phyloP scores from a whole-genome alignment of 2,329 filamentous ascomycete genomes.

The Leptoxyphium fumago region DNA sequence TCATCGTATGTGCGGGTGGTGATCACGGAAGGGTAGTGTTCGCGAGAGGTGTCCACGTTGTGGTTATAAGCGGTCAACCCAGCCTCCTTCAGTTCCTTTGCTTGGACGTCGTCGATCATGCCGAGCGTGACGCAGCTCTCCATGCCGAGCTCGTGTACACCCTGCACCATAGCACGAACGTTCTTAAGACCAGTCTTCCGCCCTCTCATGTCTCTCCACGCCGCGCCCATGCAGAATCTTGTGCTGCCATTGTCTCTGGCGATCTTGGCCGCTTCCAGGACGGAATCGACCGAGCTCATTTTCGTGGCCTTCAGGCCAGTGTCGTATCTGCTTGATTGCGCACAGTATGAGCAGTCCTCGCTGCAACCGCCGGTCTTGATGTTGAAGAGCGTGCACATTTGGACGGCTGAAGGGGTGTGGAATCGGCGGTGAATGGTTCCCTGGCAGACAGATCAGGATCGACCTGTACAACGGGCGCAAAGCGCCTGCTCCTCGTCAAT shows the following conservation, averaged over 20 bases:
- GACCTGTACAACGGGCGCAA: neutral
- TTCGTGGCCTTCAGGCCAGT: slow-evolving; percentile 68
- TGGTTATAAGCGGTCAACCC: slow-evolving; percentile 89
- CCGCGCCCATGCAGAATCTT: slow-evolving; percentile 88
- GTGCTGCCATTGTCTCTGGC: slow-evolving; percentile 77
- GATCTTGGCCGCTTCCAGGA: slow-evolving; percentile 60
- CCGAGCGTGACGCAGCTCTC: slow-evolving; percentile 87
- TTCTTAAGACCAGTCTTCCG: slow-evolving; percentile 72
- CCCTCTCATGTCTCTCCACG: slow-evolving; percentile 87
- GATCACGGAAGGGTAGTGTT: slow-evolving; percentile 78
- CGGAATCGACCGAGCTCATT: slow-evolving; percentile 64
- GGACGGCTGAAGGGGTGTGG: slow-evolving; percentile 69
- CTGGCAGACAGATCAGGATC: slow-evolving; percentile 27
- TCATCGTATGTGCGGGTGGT: slow-evolving; percentile 80
- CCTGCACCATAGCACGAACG: slow-evolving; percentile 72
- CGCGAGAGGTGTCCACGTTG: slow-evolving; percentile 79
- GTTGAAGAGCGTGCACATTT: slow-evolving; percentile 91
- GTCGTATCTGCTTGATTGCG: slow-evolving; percentile 68
- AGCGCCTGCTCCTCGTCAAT: neutral
- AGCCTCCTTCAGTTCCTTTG: slow-evolving; percentile 65
- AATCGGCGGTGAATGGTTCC: slow-evolving; percentile 67
- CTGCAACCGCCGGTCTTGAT: slow-evolving; percentile 90
- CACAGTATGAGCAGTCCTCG: slow-evolving; percentile 88
- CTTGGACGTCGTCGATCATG: slow-evolving; percentile 69
- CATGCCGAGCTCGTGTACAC: slow-evolving; percentile 70